Evolutionary conservation across 2,329 filamentous ascomycete species (phyloP), one percentile per base, ranked within the genome.

Genomic region (Macrophomina pseudophaseolina): DNA sequence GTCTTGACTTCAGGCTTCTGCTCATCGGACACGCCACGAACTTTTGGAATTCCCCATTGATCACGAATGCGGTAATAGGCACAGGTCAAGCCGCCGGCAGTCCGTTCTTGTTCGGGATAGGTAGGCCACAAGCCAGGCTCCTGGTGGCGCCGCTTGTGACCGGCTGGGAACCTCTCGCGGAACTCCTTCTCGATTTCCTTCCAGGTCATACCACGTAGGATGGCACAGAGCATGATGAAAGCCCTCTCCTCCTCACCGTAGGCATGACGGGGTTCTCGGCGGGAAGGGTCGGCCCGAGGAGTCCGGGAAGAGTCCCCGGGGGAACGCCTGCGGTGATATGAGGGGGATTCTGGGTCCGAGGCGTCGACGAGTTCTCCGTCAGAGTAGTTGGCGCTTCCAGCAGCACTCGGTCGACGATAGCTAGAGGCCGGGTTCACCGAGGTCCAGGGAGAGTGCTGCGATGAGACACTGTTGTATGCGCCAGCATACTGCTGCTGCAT

Each of bases 61-160:
- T 66, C 65, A 9, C 65, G 65, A 35, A 66, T 66, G 49, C 65
- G 65, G 30, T 66, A 66, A 56, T 66, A 66, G 28, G 65, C 65
- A 40, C 65, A 66, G 2, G 65, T 66, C 11, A 66, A 38, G 8
- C 65, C 65, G 12, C 65, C 65, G 2, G 58, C 7, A 18, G 65
- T 66, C 12, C 65, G 56, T n/a, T 60, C 56, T 18, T 62, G 56
- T 4, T 66, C 65, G n/a, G 65, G 65, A 30, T 66, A 66, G 14
- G 65, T 66, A 2, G 56, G 56, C 65, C 65, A 66, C 35, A 66
- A 32, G n/a, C 65, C 65, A 1, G 49, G 11, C 18, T 66, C 65
- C 14, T 59, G 49, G 35, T 66, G 65, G 32, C 65, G 65, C 18
- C 65, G 56, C 58, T 66, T 66, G 16, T 52, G 48, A 14, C 65